Evolutionary conservation across 163 green algal genomes (phyloP).

Genomic region (Chlorella variabilis): DNA sequence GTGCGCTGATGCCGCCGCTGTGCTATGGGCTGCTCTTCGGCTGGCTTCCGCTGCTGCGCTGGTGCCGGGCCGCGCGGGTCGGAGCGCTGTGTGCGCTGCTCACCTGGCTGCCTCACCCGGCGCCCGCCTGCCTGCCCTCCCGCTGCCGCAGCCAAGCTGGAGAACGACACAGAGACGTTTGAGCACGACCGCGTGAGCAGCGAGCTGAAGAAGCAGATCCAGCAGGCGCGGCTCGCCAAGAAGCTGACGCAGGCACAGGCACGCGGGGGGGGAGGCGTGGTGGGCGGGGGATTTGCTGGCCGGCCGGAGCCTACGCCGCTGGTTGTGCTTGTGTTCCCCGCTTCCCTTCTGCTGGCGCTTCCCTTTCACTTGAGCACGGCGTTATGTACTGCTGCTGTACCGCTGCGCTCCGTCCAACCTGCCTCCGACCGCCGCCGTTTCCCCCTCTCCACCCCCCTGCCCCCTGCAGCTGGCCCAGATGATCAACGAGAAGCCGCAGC

Average conservation of each 20-base stretch:
- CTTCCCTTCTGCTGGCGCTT: background rate
- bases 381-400: no score
- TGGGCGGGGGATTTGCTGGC: no score
- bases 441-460: background rate
- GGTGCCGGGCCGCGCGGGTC: no score
- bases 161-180: constrained; percentile 97
- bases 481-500: constrained; percentile 95
- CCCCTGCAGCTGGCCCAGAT: constrained; percentile 34
- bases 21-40: no score
- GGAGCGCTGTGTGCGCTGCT: no score
- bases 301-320: no score
- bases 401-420: background rate
- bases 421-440: background rate
- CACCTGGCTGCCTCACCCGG: background rate
- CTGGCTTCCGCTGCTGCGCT: no score
- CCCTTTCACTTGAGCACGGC: no score
- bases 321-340: no score
- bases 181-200: constrained; percentile 79
- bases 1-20: no score
- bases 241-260: constrained; percentile 97
- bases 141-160: constrained; percentile 88
- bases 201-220: constrained; percentile 97
- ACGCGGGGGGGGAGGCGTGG: no score
- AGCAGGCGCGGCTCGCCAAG: constrained; percentile 90
- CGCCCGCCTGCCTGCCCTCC: background rate